Evolutionary conservation across 2,329 filamentous ascomycete species (phyloP), one percentile per base, ranked within the genome.

Genomic region (Aspergillus melleus): DNA sequence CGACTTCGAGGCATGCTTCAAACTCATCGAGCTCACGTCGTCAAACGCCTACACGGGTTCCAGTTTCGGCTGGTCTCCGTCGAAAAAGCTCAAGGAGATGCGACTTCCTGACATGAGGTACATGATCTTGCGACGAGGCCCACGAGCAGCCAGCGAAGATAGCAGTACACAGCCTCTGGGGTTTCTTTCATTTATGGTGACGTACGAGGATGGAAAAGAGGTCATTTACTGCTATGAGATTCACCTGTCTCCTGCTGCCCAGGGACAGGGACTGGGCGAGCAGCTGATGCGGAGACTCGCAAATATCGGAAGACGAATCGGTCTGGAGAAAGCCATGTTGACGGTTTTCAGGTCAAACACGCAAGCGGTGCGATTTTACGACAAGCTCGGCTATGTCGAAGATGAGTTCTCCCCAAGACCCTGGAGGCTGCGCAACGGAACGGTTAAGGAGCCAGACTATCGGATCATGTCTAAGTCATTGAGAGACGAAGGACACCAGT

Each of bases 201-300:
- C 81, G n/a, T 79, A 83, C 57, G 84, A 86, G 64, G 83, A 85
- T 57, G 76, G 76, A 4, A 71, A 79, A 20, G 79, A 84, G 12
- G 86, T 88, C 6, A 61, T 86, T n/a, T 88, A 88, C 69, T 81
- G 86, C 65, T 88, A 88, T 72, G 86, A 88, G 70, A 79, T 88
- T 12, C 86, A 88, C 64, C 76, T 87, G 8, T 66, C 71, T 1
- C 71, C 77, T 0, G 52, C 54, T 3, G 69, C 80, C 5, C 80
- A 83, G 47, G 77, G 80, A 8, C 73, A 69, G n/a, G 83, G 84
- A 0, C 60, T 88, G 2, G 86, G 86, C 2, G 74, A 66, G 30
- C 72, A 77, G 42, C 68, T 88, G 58, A 80, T 88, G 73, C 56
- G 63, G 1, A 62, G 79, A 49, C 80, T 80, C 16, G 82, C 86